These are phyloP conservation scores for Triticum timopheevii DNA, from an alignment of 176 grass and related monocot genomes.

Conservation along the genomic window DNA sequence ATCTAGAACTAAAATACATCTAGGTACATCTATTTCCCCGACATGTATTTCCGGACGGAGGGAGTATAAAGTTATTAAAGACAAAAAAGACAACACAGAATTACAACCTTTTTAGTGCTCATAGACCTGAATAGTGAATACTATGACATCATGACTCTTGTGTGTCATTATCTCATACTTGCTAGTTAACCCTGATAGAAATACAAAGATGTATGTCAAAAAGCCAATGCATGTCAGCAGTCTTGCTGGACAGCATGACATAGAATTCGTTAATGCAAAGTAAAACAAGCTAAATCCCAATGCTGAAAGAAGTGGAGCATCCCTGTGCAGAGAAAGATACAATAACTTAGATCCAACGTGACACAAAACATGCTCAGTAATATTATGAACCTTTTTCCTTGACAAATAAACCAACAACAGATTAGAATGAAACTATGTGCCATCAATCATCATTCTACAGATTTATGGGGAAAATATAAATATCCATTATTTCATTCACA, in stretches of 20 bases:
- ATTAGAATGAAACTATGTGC: not conserved
- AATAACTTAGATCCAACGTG: not conserved
- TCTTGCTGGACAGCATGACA: conserved; percentile 22
- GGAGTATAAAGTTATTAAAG: conserved; percentile 10
- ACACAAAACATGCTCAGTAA: not conserved
- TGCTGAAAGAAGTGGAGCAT: conserved; percentile 22
- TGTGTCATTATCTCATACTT: conserved; percentile 50
- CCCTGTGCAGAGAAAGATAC: not conserved
- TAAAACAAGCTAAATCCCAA: not conserved
- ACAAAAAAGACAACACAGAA: conserved; percentile 25
- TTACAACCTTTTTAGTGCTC: conserved; percentile 40
- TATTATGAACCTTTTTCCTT: not conserved
- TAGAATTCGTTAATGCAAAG: not conserved
- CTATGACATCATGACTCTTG: conserved; percentile 54
- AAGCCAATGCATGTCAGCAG: conserved; percentile 29
- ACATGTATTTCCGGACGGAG: too few species aligned
- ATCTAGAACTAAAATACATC: too few species aligned
- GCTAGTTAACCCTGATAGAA: conserved; percentile 54
- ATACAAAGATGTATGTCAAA: conserved; percentile 36
- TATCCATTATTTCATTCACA: not conserved
- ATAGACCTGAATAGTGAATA: conserved; percentile 36
- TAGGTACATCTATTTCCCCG: too few species aligned
- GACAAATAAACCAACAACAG: conserved; percentile 12
- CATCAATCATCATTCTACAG: conserved; percentile 10
- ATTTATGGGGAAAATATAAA: not conserved